These are phyloP conservation scores for Pseudevernia furfuracea DNA, from an alignment of 495 filamentous ascomycete species.

Conservation along the genomic window DNA sequence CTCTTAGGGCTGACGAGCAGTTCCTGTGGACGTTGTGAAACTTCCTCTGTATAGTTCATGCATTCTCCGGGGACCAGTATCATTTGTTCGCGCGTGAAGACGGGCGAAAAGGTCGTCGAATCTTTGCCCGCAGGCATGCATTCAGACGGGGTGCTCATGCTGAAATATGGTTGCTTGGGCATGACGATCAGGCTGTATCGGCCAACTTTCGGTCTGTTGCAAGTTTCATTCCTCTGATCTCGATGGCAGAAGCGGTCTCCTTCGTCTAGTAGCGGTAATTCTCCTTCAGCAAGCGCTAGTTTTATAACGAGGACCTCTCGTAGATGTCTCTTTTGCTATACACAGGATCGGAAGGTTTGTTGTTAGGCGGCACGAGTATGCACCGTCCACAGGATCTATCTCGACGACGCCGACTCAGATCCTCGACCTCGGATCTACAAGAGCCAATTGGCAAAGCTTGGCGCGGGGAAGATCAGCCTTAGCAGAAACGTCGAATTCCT, in stretches of 20 bases:
- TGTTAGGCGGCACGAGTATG: too few relatives aligned
- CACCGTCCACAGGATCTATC: too few relatives aligned
- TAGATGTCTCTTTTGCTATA: too few relatives aligned
- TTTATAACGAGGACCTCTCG: too few relatives aligned
- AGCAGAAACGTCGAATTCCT: not conserved
- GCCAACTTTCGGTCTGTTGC: not conserved
- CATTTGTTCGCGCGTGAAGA: too few relatives aligned
- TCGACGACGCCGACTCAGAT: too few relatives aligned
- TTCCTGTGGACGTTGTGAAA: too few relatives aligned
- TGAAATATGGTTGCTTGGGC: not conserved
- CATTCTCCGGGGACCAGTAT: not conserved
- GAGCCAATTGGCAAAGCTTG: not conserved
- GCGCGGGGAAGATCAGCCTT: constrained; percentile 3
- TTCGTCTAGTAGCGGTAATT: not conserved
- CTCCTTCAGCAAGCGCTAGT: too few relatives aligned
- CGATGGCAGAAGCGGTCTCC: not conserved
- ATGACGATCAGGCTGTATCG: not conserved
- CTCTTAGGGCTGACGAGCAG: too few relatives aligned
- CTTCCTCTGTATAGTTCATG: too few relatives aligned
- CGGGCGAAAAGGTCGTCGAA: not conserved
- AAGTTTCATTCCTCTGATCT: not conserved
- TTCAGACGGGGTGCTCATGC: not conserved
- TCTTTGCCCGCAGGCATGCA: not conserved
- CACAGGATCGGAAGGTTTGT: too few relatives aligned
- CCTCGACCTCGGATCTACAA: too few relatives aligned